Evolutionary conservation across 1,284 basidiomycete species (phyloP).

Genomic region (Rhodotorula mucilaginosa): DNA sequence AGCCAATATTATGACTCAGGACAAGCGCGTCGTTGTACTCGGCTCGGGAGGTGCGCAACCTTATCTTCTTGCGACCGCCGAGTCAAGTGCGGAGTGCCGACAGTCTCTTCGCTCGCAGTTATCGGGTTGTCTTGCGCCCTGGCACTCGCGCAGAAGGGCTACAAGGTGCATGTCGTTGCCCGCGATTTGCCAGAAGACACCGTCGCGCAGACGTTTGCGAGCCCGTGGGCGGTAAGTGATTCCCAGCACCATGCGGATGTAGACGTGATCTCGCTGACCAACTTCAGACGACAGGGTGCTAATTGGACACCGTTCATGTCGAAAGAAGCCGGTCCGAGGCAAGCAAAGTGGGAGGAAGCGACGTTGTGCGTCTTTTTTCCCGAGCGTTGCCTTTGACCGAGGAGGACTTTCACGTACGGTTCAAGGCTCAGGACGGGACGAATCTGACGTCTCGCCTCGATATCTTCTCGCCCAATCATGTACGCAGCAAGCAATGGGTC

Average conservation of each 20-base stretch:
- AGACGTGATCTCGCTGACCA: not conserved
- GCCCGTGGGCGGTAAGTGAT: constrained; percentile 64
- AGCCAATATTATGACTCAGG: not conserved
- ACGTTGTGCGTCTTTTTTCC: constrained; percentile 19
- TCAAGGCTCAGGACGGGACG: too few relatives aligned
- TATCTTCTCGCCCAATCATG: not conserved
- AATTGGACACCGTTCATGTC: constrained; percentile 62
- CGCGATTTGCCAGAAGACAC: constrained; percentile 65
- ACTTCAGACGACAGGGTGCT: constrained; percentile 55
- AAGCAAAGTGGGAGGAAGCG: constrained; percentile 28
- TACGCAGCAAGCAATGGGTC: constrained; percentile 55
- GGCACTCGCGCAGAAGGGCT: constrained; percentile 51
- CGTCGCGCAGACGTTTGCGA: constrained; percentile 61
- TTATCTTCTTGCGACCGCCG: too few relatives aligned
- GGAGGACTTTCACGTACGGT: too few relatives aligned
- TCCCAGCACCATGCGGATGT: not conserved
- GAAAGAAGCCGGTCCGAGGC: constrained; percentile 8
- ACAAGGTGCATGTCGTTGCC: constrained; percentile 61
- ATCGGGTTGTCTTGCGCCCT: constrained; percentile 53
- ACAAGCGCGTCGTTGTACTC: constrained; percentile 20
- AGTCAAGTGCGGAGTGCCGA: not conserved
- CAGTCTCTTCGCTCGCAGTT: constrained; percentile 44
- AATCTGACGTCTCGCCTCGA: too few relatives aligned
- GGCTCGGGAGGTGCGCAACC: constrained; percentile 21
- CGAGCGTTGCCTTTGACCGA: not conserved